These are phyloP conservation scores for Ophiostoma sp. DNA, from an alignment of 2,329 filamentous ascomycete genomes.

Conservation along the genomic window DNA sequence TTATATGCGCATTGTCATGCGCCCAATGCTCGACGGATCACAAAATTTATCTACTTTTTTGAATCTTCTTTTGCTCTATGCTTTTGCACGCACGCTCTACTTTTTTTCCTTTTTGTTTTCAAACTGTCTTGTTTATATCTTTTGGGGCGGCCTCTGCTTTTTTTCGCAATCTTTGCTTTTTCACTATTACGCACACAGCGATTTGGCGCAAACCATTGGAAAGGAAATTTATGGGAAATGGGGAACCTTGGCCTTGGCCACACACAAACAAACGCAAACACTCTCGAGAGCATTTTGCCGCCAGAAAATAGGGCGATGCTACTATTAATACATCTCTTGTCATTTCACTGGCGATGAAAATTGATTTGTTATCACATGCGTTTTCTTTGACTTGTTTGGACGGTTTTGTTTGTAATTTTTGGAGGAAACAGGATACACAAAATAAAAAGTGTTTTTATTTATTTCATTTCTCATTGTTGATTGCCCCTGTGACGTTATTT, in stretches of 20 bases:
- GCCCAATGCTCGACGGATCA: neutral
- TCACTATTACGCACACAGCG: conserved; percentile 16
- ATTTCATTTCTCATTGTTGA: neutral
- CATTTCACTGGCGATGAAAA: neutral
- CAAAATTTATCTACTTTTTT: neutral
- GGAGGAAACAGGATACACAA: conserved; percentile 9
- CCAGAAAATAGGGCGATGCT: neutral
- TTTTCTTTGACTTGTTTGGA: neutral
- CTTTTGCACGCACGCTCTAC: neutral
- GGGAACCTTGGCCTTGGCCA: neutral
- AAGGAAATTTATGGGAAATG: neutral
- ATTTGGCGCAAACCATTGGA: conserved; percentile 23
- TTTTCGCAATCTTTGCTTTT: neutral
- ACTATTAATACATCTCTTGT: conserved; percentile 4
- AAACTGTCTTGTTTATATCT: neutral
- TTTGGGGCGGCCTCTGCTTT: neutral
- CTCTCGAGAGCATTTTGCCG: neutral
- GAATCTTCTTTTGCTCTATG: neutral
- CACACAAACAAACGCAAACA: neutral
- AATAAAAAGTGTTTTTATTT: conserved; percentile 13
- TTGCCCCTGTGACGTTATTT: neutral
- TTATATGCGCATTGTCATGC: neutral
- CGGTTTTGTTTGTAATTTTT: neutral
- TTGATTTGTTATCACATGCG: neutral
- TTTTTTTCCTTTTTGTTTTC: neutral